Percentiles rank a stretch among this genome's conserved stretches.
Conservation (phyloP, 1,139 yeast genomes). For the Scheffersomyces insectosa region DNA sequence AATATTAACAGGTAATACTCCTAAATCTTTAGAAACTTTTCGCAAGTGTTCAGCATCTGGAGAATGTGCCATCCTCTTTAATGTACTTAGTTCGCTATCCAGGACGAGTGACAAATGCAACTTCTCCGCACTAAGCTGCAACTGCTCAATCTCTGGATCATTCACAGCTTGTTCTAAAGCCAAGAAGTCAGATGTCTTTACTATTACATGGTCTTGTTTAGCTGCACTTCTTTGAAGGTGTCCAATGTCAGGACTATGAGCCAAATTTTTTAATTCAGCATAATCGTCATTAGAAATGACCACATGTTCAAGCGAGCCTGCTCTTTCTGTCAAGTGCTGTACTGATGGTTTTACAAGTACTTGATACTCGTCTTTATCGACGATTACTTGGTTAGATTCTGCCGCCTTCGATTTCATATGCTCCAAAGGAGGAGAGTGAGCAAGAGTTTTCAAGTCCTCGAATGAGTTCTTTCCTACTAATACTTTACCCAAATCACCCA, state of each 20-base stretch:
- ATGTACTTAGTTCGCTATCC: constrained; percentile 2
- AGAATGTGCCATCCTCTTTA: constrained; percentile 4
- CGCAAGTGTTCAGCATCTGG: constrained; percentile 13
- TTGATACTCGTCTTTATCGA: constrained; percentile 6
- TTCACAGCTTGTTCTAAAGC: too few species aligned
- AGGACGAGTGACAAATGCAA: too few species aligned
- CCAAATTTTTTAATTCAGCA: constrained; percentile 14
- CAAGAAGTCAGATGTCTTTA: constrained; percentile 6
- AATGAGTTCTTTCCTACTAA: constrained; percentile 20
- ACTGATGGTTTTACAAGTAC: constrained; percentile 11
- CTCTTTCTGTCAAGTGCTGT: constrained; percentile 9
- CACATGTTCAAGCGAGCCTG: not conserved
- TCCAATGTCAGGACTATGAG: constrained; percentile 30
- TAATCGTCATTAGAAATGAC: constrained; percentile 8
- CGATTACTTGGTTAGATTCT: not conserved
- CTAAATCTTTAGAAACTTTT: constrained; percentile 15
- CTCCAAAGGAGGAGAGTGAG: constrained; percentile 16
- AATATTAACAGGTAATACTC: constrained; percentile 14
- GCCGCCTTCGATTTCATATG: constrained; percentile 8
- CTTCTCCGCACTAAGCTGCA: too few species aligned
- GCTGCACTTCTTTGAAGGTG: constrained; percentile 6
- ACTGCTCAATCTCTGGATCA: too few species aligned
- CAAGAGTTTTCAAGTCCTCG: constrained; percentile 12
- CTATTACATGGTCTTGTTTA: too few species aligned
- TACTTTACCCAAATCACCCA: constrained; percentile 7